Evolutionary conservation across 1,139 yeast species (phyloP).

Genomic region (Hemisphaericaspora xylofermentans): DNA sequence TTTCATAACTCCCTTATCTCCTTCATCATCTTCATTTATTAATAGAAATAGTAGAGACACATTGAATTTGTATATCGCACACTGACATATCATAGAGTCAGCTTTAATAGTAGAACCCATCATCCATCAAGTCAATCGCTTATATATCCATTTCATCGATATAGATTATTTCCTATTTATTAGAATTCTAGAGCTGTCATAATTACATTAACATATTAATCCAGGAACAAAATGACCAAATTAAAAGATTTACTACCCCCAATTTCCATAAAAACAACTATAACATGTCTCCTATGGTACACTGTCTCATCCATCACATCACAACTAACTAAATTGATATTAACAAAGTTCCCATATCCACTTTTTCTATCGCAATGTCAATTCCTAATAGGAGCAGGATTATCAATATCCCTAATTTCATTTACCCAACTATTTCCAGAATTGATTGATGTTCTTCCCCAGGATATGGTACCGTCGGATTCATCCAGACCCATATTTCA

Average conservation of each 20-base stretch:
- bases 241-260: conserved; percentile 46
- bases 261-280: conserved; percentile 12
- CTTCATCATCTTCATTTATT: no score
- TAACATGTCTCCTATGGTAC: conserved; percentile 44
- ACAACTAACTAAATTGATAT: conserved; percentile 45
- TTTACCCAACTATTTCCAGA: conserved; percentile 22
- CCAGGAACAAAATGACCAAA: conserved; percentile 32
- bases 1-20: no score
- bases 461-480: conserved; percentile 31
- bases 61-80: no score
- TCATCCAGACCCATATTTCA: conserved; percentile 22
- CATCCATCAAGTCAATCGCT: no score
- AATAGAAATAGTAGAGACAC: no score
- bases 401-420: conserved; percentile 27
- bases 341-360: conserved; percentile 47
- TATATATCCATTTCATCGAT: no score
- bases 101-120: no score
- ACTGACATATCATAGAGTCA: no score
- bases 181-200: no score
- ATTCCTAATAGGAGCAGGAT: conserved; percentile 38
- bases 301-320: conserved; percentile 47
- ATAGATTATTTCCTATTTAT: no score
- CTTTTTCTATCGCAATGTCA: conserved; percentile 51
- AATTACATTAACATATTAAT: no score
- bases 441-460: conserved; percentile 25